These are phyloP conservation scores for Dictyostelium brefeldianum DNA, from an alignment of 78 protist species.

Conservation along the genomic window DNA sequence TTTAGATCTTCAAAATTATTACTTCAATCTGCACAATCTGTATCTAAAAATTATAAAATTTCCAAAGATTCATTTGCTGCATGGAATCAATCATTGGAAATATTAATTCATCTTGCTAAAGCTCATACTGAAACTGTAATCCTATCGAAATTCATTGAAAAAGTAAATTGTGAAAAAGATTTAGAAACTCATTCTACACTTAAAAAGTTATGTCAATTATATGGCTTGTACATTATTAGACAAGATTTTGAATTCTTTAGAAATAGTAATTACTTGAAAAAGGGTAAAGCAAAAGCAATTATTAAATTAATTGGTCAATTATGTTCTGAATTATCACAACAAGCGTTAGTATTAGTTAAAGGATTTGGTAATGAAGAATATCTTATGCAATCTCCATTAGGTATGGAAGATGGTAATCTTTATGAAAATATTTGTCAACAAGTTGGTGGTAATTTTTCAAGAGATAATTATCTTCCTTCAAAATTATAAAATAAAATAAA, in stretches of 20 bases:
- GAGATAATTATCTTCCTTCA: constrained; percentile 29
- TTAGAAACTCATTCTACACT: neutral
- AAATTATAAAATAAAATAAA: neutral
- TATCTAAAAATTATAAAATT: constrained; percentile 31
- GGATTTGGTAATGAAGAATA: constrained; percentile 71
- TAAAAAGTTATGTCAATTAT: constrained; percentile 62
- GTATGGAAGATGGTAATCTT: constrained; percentile 55
- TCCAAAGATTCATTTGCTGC: constrained; percentile 48
- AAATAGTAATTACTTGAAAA: constrained; percentile 51
- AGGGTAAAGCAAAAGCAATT: constrained; percentile 52
- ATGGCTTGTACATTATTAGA: constrained; percentile 41
- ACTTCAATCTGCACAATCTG: constrained; percentile 59
- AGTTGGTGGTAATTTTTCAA: constrained; percentile 54
- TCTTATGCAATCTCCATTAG: constrained; percentile 35
- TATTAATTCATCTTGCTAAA: constrained; percentile 49
- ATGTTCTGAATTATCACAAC: constrained; percentile 40
- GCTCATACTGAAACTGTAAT: constrained; percentile 75
- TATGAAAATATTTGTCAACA: constrained; percentile 69
- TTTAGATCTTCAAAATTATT: constrained; percentile 49
- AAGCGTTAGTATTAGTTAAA: constrained; percentile 19
- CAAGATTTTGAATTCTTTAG: constrained; percentile 73
- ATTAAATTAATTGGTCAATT: constrained; percentile 21
- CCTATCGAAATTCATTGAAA: constrained; percentile 42
- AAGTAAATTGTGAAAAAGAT: constrained; percentile 29
- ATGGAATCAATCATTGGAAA: constrained; percentile 72